These are phyloP conservation scores for Cordyceps javanica DNA, from an alignment of 2,329 filamentous ascomycete species.

Conservation along the genomic window DNA sequence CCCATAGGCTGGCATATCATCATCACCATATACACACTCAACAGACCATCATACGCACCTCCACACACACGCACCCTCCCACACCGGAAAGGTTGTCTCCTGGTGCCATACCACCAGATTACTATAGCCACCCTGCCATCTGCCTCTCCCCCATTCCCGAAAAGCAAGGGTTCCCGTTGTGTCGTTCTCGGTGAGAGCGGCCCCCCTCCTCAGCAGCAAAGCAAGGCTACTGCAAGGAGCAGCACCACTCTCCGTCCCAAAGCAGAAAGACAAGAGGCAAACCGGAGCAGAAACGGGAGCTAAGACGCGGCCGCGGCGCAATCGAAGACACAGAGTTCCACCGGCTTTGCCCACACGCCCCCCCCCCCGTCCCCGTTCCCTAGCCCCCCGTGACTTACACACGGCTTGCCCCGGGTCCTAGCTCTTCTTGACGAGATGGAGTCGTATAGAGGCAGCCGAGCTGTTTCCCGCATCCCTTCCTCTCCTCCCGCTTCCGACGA, in stretches of 20 bases:
- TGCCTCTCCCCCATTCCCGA: background rate
- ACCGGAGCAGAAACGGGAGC: constrained; percentile 18
- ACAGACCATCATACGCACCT: constrained; percentile 2
- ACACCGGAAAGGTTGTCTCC: constrained; percentile 1
- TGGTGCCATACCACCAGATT: constrained; percentile 11
- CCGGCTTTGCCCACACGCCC: constrained; percentile 23
- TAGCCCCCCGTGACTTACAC: constrained; percentile 30
- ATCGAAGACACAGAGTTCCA: constrained; percentile 26
- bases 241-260: constrained; percentile 7
- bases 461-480: constrained; percentile 24
- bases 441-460: constrained; percentile 7
- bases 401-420: constrained; percentile 18
- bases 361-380: background rate
- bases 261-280: constrained; percentile 5
- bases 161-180: constrained; percentile 8
- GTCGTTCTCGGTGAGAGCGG: constrained; percentile 5
- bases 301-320: constrained; percentile 5
- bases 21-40: constrained; percentile 5
- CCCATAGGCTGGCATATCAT: background rate
- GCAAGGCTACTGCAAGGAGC: constrained; percentile 4
- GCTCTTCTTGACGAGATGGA: constrained; percentile 20
- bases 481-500: constrained; percentile 22
- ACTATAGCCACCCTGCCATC: constrained; percentile 13
- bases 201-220: background rate
- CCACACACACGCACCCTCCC: constrained; percentile 8